Conservation (phyloP, 768 basidiomycete genomes). For the Termitomyces sp. region DNA sequence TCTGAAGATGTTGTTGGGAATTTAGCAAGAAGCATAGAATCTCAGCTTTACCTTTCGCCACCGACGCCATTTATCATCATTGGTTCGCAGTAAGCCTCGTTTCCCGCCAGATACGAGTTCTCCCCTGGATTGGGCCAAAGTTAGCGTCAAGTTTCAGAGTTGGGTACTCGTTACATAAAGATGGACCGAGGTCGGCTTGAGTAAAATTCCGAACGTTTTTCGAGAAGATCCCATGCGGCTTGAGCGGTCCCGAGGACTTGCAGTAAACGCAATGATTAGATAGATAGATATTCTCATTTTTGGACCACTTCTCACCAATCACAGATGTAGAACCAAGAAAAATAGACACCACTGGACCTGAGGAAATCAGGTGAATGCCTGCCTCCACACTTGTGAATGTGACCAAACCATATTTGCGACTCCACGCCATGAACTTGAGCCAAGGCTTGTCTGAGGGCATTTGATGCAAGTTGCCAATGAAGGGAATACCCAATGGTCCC, state of each 20-base stretch:
- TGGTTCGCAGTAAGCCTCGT: conserved; percentile 39
- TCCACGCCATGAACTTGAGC: conserved; percentile 43
- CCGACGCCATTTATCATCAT: conserved; percentile 38
- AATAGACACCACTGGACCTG: conserved; percentile 36
- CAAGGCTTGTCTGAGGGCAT: conserved; percentile 40
- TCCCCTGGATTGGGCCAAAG: conserved; percentile 18
- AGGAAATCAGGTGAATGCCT: background rate
- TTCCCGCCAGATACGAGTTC: conserved; percentile 41
- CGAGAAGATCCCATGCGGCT: conserved; percentile 40
- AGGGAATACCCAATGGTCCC: conserved; percentile 37
- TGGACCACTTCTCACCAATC: conserved; percentile 21
- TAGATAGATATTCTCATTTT: background rate
- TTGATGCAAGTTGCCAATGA: conserved; percentile 40
- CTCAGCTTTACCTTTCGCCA: conserved; percentile 33
- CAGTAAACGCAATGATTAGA: background rate
- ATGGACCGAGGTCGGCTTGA: conserved; percentile 43
- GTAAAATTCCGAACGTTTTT: conserved; percentile 41
- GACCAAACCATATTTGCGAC: conserved; percentile 34
- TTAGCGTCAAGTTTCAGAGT: background rate
- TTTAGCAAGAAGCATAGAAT: background rate
- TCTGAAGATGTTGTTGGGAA: conserved; percentile 15
- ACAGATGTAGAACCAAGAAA: conserved; percentile 36
- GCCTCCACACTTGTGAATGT: background rate
- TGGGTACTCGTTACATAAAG: conserved; percentile 23
- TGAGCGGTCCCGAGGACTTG: conserved; percentile 40